A percentile compares a stretch with the other conserved stretches of the same genome.
These are phyloP conservation scores for Sporisorium graminicola DNA, from an alignment of 1,284 basidiomycete genomes.

Conservation along the genomic window DNA sequence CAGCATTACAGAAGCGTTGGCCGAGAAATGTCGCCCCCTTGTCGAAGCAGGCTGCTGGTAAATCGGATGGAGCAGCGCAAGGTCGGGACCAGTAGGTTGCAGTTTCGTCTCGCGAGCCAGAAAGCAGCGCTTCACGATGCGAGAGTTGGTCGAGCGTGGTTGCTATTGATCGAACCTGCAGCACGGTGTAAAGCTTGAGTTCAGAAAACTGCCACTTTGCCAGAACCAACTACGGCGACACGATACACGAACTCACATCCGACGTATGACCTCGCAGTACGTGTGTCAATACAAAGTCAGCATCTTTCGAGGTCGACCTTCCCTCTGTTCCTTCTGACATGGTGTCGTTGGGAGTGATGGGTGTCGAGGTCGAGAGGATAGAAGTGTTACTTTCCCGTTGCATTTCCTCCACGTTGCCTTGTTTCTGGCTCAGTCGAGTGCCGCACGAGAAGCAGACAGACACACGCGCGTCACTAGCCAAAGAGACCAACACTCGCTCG, in stretches of 20 bases:
- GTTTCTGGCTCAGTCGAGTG: not conserved
- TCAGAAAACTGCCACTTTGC: not conserved
- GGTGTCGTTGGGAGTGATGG: not conserved
- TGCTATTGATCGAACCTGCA: constrained; percentile 27
- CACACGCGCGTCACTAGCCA: constrained; percentile 3
- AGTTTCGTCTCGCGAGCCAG: constrained; percentile 40
- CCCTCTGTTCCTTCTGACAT: not conserved
- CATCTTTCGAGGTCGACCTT: not conserved
- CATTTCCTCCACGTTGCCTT: not conserved
- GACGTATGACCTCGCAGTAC: constrained; percentile 33
- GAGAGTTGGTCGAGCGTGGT: constrained; percentile 30
- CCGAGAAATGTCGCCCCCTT: constrained; percentile 21
- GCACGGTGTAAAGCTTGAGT: not conserved
- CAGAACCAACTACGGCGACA: not conserved
- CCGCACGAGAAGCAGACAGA: constrained; percentile 12
- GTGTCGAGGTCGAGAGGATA: not conserved
- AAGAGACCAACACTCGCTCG: constrained; percentile 11
- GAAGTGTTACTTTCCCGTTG: not conserved
- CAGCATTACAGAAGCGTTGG: constrained; percentile 37
- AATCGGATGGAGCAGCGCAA: not conserved
- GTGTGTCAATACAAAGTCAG: constrained; percentile 28
- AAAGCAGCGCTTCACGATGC: constrained; percentile 35
- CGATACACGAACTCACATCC: constrained; percentile 23
- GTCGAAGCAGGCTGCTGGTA: constrained; percentile 7
- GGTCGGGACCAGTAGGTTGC: constrained; percentile 38